These are phyloP conservation scores for Arthrobotrys iridis DNA, from an alignment of 2,329 filamentous ascomycete species.

Conservation along the genomic window DNA sequence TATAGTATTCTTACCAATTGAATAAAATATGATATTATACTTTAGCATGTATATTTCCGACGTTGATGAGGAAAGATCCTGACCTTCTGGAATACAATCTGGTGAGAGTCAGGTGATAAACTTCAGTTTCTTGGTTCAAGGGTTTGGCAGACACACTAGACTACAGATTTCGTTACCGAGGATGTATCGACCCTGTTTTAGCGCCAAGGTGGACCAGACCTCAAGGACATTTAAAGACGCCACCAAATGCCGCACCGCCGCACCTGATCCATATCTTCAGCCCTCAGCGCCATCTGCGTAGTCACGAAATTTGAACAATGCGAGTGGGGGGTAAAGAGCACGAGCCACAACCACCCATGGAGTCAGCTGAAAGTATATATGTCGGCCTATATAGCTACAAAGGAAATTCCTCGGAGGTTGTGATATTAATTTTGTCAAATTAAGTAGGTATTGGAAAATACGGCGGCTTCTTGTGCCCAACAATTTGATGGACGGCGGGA, in stretches of 20 bases:
- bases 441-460: too few relatives aligned
- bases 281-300: conserved; percentile 4
- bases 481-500: not conserved
- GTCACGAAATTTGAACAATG: conserved; percentile 5
- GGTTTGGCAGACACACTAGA: not conserved
- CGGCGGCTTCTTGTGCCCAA: too few relatives aligned
- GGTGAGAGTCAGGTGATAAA: too few relatives aligned
- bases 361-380: too few relatives aligned
- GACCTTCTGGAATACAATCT: conserved; percentile 5
- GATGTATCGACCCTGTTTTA: conserved; percentile 15
- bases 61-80: not conserved
- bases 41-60: conserved; percentile 5
- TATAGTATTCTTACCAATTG: not conserved
- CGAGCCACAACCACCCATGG: too few relatives aligned
- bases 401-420: too few relatives aligned
- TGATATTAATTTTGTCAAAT: too few relatives aligned
- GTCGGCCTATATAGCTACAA: too few relatives aligned
- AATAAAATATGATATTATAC: not conserved
- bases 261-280: not conserved
- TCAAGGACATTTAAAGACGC: conserved; percentile 12
- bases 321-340: too few relatives aligned
- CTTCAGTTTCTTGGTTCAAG: not conserved
- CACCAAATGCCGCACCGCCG: conserved; percentile 11
- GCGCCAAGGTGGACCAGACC: not conserved
- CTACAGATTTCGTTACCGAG: conserved; percentile 1